A percentile compares a stretch with the other conserved stretches of the same genome.
These are phyloP conservation scores for Xylaria sp. DNA, from an alignment of 2,329 filamentous ascomycete species.

Conservation along the genomic window DNA sequence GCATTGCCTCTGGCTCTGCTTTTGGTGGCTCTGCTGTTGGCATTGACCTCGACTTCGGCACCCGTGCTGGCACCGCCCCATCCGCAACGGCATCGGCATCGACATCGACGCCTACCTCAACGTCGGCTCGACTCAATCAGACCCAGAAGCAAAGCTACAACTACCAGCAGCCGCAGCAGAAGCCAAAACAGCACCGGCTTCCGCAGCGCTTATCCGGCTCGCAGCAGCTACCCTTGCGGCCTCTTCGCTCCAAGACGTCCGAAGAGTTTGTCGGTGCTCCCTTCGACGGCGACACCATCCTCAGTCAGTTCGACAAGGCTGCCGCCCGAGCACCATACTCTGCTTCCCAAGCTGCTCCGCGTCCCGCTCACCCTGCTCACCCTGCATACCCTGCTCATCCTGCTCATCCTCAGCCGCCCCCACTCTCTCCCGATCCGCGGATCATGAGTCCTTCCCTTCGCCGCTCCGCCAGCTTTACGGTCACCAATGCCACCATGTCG, in stretches of 20 bases:
- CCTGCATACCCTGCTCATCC: constrained; percentile 44
- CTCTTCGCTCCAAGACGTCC: constrained; percentile 59
- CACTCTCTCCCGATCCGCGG: constrained; percentile 61
- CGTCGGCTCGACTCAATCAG: constrained; percentile 23
- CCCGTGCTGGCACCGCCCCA: background rate
- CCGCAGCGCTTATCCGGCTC: constrained; percentile 51
- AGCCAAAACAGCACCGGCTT: constrained; percentile 24
- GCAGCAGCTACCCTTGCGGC: constrained; percentile 50
- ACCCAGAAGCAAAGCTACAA: constrained; percentile 19
- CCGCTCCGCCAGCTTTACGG: constrained; percentile 73
- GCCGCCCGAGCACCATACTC: constrained; percentile 54
- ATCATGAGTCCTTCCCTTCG: constrained; percentile 67
- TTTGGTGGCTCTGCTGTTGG: constrained; percentile 33
- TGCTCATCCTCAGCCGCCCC: constrained; percentile 47
- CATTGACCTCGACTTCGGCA: constrained; percentile 33
- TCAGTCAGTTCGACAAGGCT: constrained; percentile 67
- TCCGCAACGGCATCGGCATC: constrained; percentile 7
- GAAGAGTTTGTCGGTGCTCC: constrained; percentile 73
- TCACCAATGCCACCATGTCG: constrained; percentile 61
- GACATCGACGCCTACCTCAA: constrained; percentile 29
- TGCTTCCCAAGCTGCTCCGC: constrained; percentile 48
- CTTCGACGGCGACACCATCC: constrained; percentile 71
- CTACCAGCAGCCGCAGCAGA: constrained; percentile 25
- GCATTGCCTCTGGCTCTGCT: constrained; percentile 32
- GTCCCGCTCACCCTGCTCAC: constrained; percentile 39